A percentile compares a stretch with the other conserved stretches of the same genome.
These are phyloP conservation scores for Coemansia sp. DNA, from an alignment of 192 early-diverging fungal species.

Conservation along the genomic window DNA sequence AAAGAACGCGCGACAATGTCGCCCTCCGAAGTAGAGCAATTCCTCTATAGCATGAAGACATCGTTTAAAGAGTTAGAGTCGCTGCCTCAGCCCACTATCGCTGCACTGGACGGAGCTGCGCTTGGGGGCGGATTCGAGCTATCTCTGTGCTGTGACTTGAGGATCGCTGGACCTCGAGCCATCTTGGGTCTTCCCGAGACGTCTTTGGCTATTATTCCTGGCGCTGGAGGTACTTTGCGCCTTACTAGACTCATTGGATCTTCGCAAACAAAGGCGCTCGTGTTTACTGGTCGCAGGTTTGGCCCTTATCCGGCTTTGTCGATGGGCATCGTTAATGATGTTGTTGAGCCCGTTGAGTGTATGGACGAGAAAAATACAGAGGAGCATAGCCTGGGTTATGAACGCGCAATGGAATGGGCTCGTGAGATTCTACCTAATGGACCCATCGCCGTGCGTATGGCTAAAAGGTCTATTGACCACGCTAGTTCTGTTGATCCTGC, in stretches of 20 bases:
- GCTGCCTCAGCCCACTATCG: conserved; percentile 90
- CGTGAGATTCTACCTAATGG: conserved; percentile 74
- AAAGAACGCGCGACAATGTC: conserved; percentile 89
- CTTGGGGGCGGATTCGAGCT: conserved; percentile 93
- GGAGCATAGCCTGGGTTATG: conserved; percentile 40
- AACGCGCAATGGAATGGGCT: conserved; percentile 78
- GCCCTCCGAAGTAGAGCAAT: conserved; percentile 70
- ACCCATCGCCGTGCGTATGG: conserved; percentile 85
- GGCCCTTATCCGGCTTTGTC: conserved; percentile 63
- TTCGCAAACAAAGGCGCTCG: conserved; percentile 88
- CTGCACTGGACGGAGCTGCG: conserved; percentile 89
- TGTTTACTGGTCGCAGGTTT: conserved; percentile 80
- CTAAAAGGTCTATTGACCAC: conserved; percentile 84
- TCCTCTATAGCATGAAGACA: conserved; percentile 74
- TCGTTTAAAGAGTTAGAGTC: conserved; percentile 83
- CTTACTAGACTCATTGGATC: conserved; percentile 83
- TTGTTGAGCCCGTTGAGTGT: conserved; percentile 15
- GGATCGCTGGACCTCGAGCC: conserved; percentile 77
- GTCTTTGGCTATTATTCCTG: conserved; percentile 92
- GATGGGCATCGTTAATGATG: conserved; percentile 75
- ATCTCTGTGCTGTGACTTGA: conserved; percentile 85
- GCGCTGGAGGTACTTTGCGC: conserved; percentile 94
- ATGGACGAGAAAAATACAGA: conserved; percentile 22
- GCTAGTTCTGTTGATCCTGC: conserved; percentile 78
- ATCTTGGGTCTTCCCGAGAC: conserved; percentile 92